Evolutionary conservation across 2,329 filamentous ascomycete species (phyloP).

Genomic region (Talaromyces funiculosus): DNA sequence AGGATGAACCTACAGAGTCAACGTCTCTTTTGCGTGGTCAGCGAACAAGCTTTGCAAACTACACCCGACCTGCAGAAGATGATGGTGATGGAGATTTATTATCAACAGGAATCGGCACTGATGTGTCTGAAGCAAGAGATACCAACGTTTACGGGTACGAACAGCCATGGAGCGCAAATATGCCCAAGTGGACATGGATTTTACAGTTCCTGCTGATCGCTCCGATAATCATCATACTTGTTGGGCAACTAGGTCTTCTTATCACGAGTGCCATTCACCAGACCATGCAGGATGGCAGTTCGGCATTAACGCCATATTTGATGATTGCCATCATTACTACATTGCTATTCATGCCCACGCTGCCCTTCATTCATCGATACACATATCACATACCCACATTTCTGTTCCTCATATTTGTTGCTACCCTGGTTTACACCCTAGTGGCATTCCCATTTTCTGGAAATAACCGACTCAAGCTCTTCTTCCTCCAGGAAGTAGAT

Average conservation of each 20-base stretch:
- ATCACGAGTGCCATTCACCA: slow-evolving; percentile 68
- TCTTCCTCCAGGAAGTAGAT: slow-evolving; percentile 76
- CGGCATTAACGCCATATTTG: slow-evolving; percentile 65
- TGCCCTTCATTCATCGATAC: slow-evolving; percentile 81
- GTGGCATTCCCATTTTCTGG: slow-evolving; percentile 81
- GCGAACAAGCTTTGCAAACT: slow-evolving; percentile 52
- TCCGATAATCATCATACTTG: slow-evolving; percentile 69
- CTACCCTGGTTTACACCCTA: slow-evolving; percentile 79
- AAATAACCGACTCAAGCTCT: slow-evolving; percentile 74
- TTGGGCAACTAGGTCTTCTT: slow-evolving; percentile 70
- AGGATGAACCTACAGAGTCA: slow-evolving; percentile 46
- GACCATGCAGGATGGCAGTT: slow-evolving; percentile 77
- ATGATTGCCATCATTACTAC: slow-evolving; percentile 62
- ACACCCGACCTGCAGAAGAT: slow-evolving; percentile 36
- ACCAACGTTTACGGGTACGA: slow-evolving; percentile 59
- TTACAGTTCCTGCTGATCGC: slow-evolving; percentile 76
- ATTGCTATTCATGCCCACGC: slow-evolving; percentile 66
- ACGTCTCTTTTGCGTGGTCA: slow-evolving; percentile 52
- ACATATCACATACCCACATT: slow-evolving; percentile 76
- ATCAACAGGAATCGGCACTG: slow-evolving; percentile 23
- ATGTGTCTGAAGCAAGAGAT: slow-evolving; percentile 25
- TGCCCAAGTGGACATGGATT: slow-evolving; percentile 83
- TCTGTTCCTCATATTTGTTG: slow-evolving; percentile 65
- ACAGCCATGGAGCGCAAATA: slow-evolving; percentile 73
- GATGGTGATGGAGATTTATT: slow-evolving; percentile 23